Conservation (phyloP, 1,139 yeast species). For the Meyerozyma elateridarum region DNA sequence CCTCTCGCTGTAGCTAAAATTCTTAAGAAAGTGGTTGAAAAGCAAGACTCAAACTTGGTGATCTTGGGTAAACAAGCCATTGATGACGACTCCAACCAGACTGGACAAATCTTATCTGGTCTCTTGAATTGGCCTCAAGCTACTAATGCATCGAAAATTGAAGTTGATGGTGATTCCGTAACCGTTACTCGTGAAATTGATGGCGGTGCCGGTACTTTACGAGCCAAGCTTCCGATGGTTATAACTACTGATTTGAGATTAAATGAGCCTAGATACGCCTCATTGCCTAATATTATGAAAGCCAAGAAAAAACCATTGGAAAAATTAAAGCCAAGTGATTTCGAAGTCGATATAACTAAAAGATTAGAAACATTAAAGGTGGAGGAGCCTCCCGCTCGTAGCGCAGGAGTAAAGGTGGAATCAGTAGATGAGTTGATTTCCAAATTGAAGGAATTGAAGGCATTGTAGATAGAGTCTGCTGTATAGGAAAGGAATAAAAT, state of each 20-base stretch:
- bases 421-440: slow-evolving; percentile 77
- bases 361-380: slow-evolving; percentile 70
- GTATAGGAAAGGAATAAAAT: not conserved
- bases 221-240: slow-evolving; percentile 75
- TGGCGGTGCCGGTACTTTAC: slow-evolving; percentile 85
- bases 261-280: slow-evolving; percentile 91
- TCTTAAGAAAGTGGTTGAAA: slow-evolving; percentile 66
- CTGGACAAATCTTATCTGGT: slow-evolving; percentile 98
- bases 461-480: slow-evolving; percentile 36
- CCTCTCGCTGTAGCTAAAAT: slow-evolving; percentile 91
- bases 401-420: slow-evolving; percentile 75
- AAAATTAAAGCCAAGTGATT: slow-evolving; percentile 63
- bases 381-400: slow-evolving; percentile 80
- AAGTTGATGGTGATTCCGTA: slow-evolving; percentile 54
- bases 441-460: slow-evolving; percentile 71
- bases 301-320: slow-evolving; percentile 94
- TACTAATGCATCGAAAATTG: slow-evolving; percentile 89
- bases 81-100: slow-evolving; percentile 91
- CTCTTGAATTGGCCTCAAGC: slow-evolving; percentile 97
- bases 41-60: slow-evolving; percentile 69
- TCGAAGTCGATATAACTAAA: slow-evolving; percentile 59
- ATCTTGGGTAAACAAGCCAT: slow-evolving; percentile 94
- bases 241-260: slow-evolving; percentile 91
- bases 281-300: slow-evolving; percentile 94
- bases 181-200: slow-evolving; percentile 89